Evolutionary conservation across 148 eudicot genomes (phyloP), one percentile per base, ranked within the genome.

Genomic region (Camellia sinensis): DNA sequence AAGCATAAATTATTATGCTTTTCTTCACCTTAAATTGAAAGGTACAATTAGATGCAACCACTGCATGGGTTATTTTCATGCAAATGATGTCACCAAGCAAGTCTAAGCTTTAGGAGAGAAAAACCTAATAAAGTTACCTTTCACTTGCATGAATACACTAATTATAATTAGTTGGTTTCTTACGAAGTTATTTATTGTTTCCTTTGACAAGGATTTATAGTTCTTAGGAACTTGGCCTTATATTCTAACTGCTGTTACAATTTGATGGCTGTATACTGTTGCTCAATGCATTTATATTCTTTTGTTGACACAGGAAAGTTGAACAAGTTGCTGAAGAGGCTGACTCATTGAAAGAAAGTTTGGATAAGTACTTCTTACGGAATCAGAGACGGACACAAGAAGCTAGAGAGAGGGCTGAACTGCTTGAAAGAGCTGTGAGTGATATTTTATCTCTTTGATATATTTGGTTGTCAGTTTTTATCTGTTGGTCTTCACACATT

Each of bases 291-390:
- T 52, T n/a, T 53, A 50, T 29, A 14, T 61, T 14, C 14, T 21
- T 29, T 52, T 56, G 45, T 60, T 7, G 40, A 46, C 52, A 57
- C 86, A 96, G 99, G 85, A 96, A 93, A 88, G 97, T 96, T 79
- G 99, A 96, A 79, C 99, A 91, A 87, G 91, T 96, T 68, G 90
- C 86, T 74, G 99, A 96, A 87, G 98, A 93, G 89, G 91, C 99
- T n/a, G 95, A 91, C 46, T 96, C 99, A 53, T 85, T 93, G 84
- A 92, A 89, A 88, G 92, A 87, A 62, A 91, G 99, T 85, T 84
- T 93, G 75, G 99, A 96, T 57, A 92, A 90, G 78, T 93, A 89
- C 86, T 74, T 85, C 37, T 61, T 82, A 72, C 85, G 92, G 76
- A 87, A 88, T 82, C 99, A 93, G 79, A 90, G 87, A 71, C 87